Conservation (phyloP, 2,329 filamentous ascomycete genomes). For the Exophiala sp. region DNA sequence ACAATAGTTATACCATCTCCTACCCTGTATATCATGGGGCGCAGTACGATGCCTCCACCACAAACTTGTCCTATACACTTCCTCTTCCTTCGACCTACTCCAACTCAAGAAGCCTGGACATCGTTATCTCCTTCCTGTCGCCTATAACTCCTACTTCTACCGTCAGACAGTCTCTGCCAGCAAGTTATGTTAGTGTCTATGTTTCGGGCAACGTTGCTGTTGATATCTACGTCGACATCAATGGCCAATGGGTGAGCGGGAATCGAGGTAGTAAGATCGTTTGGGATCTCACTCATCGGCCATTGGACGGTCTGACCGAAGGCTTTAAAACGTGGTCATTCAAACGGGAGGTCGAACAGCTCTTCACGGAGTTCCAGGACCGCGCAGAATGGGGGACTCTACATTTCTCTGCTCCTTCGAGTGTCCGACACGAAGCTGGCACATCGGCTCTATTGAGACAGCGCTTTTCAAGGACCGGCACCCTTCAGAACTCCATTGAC, state of each 20-base stretch:
- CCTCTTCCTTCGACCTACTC: conserved; percentile 41
- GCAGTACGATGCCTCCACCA: conserved; percentile 66
- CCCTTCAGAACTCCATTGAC: conserved; percentile 65
- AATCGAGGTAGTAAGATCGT: conserved; percentile 64
- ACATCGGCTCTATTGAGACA: conserved; percentile 63
- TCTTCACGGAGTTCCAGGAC: conserved; percentile 71
- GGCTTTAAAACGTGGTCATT: conserved; percentile 44
- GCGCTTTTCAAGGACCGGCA: conserved; percentile 65
- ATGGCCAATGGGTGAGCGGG: conserved; percentile 79
- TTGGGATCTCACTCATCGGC: conserved; percentile 60
- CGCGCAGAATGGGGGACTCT: conserved; percentile 80
- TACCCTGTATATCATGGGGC: conserved; percentile 59
- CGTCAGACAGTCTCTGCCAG: conserved; percentile 75
- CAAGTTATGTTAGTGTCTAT: conserved; percentile 69
- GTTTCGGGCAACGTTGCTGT: conserved; percentile 65
- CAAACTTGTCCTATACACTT: conserved; percentile 64
- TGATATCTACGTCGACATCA: conserved; percentile 64
- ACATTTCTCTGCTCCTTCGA: conserved; percentile 68
- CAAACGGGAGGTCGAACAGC: conserved; percentile 49
- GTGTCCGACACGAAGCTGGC: conserved; percentile 67
- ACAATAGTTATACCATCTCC: conserved; percentile 53
- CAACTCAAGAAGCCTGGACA: conserved; percentile 39
- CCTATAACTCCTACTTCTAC: conserved; percentile 80
- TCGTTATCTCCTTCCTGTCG: conserved; percentile 65
- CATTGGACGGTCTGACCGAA: conserved; percentile 38